A percentile compares a stretch with the other conserved stretches of the same genome.
phyloP scores from a whole-genome alignment of 345 rosid genomes.

The Corymbia maculata region DNA sequence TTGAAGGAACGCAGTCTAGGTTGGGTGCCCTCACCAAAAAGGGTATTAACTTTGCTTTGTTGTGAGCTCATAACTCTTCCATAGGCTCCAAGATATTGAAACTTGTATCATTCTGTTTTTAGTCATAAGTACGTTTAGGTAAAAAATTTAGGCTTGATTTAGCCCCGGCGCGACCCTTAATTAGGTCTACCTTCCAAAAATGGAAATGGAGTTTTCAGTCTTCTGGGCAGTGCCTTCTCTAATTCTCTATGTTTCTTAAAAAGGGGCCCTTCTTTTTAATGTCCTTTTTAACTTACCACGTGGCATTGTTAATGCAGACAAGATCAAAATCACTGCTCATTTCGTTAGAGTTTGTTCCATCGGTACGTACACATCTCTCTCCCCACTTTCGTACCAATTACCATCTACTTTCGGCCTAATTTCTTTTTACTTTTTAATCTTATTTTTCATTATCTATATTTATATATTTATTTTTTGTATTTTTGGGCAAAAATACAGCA shows the following conservation, averaged over 20 bases:
- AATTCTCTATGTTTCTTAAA: neutral
- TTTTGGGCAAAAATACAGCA: neutral
- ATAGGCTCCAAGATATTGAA: neutral
- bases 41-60: too few species aligned
- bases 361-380: neutral
- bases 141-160: fast-evolving
- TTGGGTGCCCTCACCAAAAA: too few species aligned
- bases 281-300: neutral
- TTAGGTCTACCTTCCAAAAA: neutral
- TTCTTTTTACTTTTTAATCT: neutral
- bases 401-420: neutral
- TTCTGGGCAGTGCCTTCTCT: neutral
- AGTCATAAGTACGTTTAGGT: neutral
- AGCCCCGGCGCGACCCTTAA: fast-evolving
- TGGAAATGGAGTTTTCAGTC: neutral
- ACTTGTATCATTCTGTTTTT: neutral
- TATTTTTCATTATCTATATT: neutral
- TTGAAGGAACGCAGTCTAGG: too few species aligned
- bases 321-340: neutral
- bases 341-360: neutral
- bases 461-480: neutral
- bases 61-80: too few species aligned
- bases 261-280: neutral
- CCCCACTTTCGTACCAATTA: neutral
- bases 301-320: neutral